These are phyloP conservation scores for Candida multigemmis DNA, from an alignment of 805 yeast species.

Conservation along the genomic window DNA sequence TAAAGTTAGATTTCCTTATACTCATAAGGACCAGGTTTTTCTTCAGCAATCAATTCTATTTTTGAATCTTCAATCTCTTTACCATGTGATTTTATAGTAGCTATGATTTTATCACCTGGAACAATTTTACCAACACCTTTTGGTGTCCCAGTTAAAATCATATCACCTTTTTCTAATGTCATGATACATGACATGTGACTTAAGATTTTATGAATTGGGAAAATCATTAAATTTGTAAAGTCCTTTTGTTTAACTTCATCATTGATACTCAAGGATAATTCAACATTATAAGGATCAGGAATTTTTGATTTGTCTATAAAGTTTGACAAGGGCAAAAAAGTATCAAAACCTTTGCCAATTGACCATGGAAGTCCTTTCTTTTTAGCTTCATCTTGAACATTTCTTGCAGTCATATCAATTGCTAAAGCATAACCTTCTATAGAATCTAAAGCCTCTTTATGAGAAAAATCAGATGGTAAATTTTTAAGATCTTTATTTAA, in stretches of 20 bases:
- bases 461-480: conserved; percentile 48
- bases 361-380: conserved; percentile 94
- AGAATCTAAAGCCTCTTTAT: conserved; percentile 62
- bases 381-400: conserved; percentile 92
- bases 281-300: conserved; percentile 66
- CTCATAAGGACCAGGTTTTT: conserved; percentile 39
- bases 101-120: conserved; percentile 73
- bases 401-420: conserved; percentile 90
- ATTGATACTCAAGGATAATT: conserved; percentile 58
- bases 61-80: conserved; percentile 46
- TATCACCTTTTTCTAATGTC: conserved; percentile 86
- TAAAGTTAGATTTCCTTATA: conserved; percentile 22
- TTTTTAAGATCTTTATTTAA: conserved; percentile 58
- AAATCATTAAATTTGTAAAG: conserved; percentile 73
- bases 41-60: conserved; percentile 43
- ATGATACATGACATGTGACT: conserved; percentile 78
- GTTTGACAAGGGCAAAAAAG: conserved; percentile 81
- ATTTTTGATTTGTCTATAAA: conserved; percentile 60
- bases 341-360: conserved; percentile 93
- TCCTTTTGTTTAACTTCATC: conserved; percentile 67
- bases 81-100: conserved; percentile 51
- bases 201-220: conserved; percentile 74
- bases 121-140: conserved; percentile 85
- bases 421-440: conserved; percentile 87
- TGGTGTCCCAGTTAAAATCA: conserved; percentile 93